phyloP scores from a whole-genome alignment of 2,329 filamentous ascomycete species.

The Paraconiothyrium brasiliense region DNA sequence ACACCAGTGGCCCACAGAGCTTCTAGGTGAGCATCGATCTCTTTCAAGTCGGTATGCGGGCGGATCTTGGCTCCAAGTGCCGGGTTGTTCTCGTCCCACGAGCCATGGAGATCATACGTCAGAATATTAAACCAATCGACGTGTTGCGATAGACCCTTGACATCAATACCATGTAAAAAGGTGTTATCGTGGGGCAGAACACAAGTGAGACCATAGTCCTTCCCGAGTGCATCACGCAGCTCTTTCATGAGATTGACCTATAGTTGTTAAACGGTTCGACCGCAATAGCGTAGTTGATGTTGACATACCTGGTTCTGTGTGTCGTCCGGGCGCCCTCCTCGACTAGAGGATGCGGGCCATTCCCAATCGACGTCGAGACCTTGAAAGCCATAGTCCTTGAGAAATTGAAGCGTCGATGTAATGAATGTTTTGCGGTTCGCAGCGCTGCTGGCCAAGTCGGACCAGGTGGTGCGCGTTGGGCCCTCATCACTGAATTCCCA shows the following conservation, averaged over 20 bases:
- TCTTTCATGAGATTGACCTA: slow-evolving; percentile 29
- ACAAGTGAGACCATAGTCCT: slow-evolving; percentile 33
- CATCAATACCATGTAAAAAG: slow-evolving; percentile 39
- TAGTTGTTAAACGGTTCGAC: neutral
- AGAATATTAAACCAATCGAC: slow-evolving; percentile 59
- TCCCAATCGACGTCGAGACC: slow-evolving; percentile 57
- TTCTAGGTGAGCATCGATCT: slow-evolving; percentile 54
- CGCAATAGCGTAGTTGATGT: neutral
- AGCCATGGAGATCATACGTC: slow-evolving; percentile 58
- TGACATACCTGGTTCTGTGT: slow-evolving; percentile 28
- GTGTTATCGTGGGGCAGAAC: slow-evolving; percentile 38
- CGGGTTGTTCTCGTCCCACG: slow-evolving; percentile 24
- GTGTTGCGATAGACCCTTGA: slow-evolving; percentile 31
- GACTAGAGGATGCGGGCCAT: slow-evolving; percentile 37
- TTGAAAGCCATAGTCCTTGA: slow-evolving; percentile 17
- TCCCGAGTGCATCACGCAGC: slow-evolving; percentile 31
- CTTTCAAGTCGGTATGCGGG: slow-evolving; percentile 59
- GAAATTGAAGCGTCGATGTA: slow-evolving; percentile 12
- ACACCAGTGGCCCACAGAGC: slow-evolving; percentile 60
- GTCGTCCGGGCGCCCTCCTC: slow-evolving; percentile 51
- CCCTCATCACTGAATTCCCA: slow-evolving; percentile 44
- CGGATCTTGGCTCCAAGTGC: slow-evolving; percentile 45
- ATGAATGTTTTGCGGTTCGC: slow-evolving; percentile 32
- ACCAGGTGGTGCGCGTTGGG: slow-evolving; percentile 50
- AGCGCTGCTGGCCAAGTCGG: slow-evolving; percentile 42